Conservation (phyloP, 73 alveolate species). For the Tetrahymena thermophila region DNA sequence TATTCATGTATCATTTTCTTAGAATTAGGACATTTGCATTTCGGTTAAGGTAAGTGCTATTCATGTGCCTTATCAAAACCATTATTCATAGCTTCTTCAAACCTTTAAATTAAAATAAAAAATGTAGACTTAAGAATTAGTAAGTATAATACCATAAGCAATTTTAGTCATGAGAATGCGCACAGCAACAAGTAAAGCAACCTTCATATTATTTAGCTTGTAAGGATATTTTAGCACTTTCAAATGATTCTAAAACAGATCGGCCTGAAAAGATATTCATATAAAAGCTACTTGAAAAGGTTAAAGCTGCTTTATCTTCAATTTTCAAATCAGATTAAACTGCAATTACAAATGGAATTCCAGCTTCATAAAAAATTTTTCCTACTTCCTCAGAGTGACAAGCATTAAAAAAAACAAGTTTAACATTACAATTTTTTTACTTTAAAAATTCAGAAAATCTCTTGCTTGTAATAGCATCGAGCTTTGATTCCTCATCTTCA, state of each 20-base stretch:
- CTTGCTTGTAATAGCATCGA: neutral
- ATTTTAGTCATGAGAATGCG: neutral
- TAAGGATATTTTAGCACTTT: neutral
- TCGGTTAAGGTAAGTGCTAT: neutral
- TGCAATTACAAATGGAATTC: neutral
- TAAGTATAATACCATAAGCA: neutral
- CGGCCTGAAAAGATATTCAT: neutral
- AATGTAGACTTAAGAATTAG: neutral
- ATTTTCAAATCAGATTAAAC: neutral
- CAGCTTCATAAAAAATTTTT: neutral
- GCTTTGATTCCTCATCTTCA: neutral
- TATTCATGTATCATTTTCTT: neutral
- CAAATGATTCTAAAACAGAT: neutral
- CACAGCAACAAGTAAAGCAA: neutral
- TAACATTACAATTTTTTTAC: neutral
- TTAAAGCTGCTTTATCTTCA: neutral
- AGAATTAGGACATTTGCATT: neutral
- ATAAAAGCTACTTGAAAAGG: neutral
- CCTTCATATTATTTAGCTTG: neutral
- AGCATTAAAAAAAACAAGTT: neutral
- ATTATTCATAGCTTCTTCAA: neutral
- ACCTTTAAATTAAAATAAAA: neutral
- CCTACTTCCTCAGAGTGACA: neutral
- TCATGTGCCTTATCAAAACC: neutral
- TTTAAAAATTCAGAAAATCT: neutral